A percentile compares a stretch with the other conserved stretches of the same genome.
phyloP scores from a whole-genome alignment of 2,329 filamentous ascomycete species.

The Pezicula neosporulosa region DNA sequence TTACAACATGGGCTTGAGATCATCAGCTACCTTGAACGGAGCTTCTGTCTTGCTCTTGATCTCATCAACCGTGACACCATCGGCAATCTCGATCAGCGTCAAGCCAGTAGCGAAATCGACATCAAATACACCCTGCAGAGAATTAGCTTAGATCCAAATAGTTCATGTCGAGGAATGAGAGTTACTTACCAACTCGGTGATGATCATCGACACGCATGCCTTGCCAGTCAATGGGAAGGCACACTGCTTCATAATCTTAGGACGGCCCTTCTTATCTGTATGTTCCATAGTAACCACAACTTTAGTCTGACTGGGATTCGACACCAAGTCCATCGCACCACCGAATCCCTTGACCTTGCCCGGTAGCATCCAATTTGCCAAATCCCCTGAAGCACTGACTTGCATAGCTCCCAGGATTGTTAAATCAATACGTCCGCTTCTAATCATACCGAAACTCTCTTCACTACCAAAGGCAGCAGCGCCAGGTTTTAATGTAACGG shows the following conservation, averaged over 20 bases:
- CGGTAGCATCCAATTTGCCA: slow-evolving; percentile 91
- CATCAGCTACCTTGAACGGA: slow-evolving; percentile 75
- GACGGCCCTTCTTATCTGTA: slow-evolving; percentile 89
- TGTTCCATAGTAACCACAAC: slow-evolving; percentile 98
- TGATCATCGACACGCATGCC: slow-evolving; percentile 84
- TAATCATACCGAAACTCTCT: slow-evolving; percentile 91
- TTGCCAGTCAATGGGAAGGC: slow-evolving; percentile 90
- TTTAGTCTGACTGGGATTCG: slow-evolving; percentile 80
- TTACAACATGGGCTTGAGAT: slow-evolving; percentile 75
- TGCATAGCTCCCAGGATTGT: slow-evolving; percentile 92
- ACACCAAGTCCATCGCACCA: slow-evolving; percentile 90
- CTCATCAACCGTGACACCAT: slow-evolving; percentile 87
- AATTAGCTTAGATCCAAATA: neutral
- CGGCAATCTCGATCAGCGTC: slow-evolving; percentile 80
- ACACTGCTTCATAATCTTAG: slow-evolving; percentile 94
- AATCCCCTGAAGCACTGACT: slow-evolving; percentile 56
- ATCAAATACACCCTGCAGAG: slow-evolving; percentile 55
- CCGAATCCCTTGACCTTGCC: slow-evolving; percentile 86
- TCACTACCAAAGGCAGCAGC: slow-evolving; percentile 81
- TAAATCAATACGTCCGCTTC: slow-evolving; percentile 79
- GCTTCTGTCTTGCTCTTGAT: slow-evolving; percentile 85
- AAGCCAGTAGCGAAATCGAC: slow-evolving; percentile 80
- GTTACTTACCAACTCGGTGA: slow-evolving; percentile 71
- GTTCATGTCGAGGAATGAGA: neutral
- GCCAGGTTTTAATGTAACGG: slow-evolving; percentile 77